Evolutionary conservation across 2,329 filamentous ascomycete genomes (phyloP).

Genomic region (Pseudogymnoascus sp.): DNA sequence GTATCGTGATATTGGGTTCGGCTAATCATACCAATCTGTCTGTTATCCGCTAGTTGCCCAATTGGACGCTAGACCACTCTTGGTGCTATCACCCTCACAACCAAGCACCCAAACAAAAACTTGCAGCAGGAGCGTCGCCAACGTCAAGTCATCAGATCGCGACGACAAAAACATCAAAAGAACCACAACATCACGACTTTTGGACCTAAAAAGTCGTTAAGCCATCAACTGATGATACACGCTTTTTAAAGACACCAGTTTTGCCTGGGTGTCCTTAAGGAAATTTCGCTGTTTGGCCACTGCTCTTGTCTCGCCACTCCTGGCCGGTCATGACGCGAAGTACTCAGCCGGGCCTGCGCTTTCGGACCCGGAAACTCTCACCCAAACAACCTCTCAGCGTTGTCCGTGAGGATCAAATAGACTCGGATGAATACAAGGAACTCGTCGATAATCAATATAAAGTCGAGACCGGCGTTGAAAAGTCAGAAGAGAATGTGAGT

Average conservation of each 20-base stretch:
- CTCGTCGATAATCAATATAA: slow-evolving; percentile 65
- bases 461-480: slow-evolving; percentile 93
- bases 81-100: slow-evolving; percentile 6
- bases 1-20: slow-evolving; percentile 7
- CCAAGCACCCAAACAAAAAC: slow-evolving; percentile 10
- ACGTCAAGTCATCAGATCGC: slow-evolving; percentile 12
- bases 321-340: slow-evolving; percentile 10
- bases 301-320: not conserved
- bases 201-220: slow-evolving; percentile 13
- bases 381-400: slow-evolving; percentile 33
- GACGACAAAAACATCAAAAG: slow-evolving; percentile 15
- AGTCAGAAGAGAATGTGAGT: slow-evolving; percentile 94
- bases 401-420: slow-evolving; percentile 83
- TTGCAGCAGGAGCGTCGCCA: slow-evolving; percentile 10
- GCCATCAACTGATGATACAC: slow-evolving; percentile 22
- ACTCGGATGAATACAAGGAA: slow-evolving; percentile 74
- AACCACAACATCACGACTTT: slow-evolving; percentile 17
- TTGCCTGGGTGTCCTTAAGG: slow-evolving; percentile 12
- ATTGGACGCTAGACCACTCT: not conserved
- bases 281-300: slow-evolving; percentile 9
- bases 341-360: slow-evolving; percentile 10
- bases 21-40: slow-evolving; percentile 2
- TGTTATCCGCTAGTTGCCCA: slow-evolving; percentile 1
- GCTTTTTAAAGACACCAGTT: slow-evolving; percentile 12
- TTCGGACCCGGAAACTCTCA: slow-evolving; percentile 24